These are phyloP conservation scores for Lanmaoa rubissima DNA, from an alignment of 768 basidiomycete species.

Conservation along the genomic window DNA sequence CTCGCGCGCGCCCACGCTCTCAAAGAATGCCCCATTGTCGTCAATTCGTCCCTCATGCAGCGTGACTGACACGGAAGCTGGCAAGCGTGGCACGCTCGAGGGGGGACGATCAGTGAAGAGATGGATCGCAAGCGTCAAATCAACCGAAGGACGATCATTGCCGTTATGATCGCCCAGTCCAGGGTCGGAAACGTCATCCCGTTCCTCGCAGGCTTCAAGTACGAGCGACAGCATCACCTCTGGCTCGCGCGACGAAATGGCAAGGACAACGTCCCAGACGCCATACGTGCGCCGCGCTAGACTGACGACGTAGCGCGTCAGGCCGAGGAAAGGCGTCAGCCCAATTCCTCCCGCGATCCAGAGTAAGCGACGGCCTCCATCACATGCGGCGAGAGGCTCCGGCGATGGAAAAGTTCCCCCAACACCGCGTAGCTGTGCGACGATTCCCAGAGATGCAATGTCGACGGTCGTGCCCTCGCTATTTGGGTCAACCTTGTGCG, in stretches of 20 bases:
- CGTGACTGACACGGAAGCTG: slow-evolving; percentile 9
- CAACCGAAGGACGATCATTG: not conserved
- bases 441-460: slow-evolving; percentile 36
- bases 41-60: slow-evolving; percentile 21
- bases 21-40: slow-evolving; percentile 16
- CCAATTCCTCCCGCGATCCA: slow-evolving; percentile 71
- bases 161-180: not conserved
- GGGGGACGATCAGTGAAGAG: slow-evolving; percentile 13
- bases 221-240: slow-evolving; percentile 48
- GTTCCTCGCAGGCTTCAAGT: slow-evolving; percentile 21
- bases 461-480: slow-evolving; percentile 2
- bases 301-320: slow-evolving; percentile 35
- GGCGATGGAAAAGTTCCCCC: slow-evolving; percentile 45
- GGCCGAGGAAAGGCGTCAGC: slow-evolving; percentile 59
- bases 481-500: slow-evolving; percentile 12
- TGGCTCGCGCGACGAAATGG: slow-evolving; percentile 54
- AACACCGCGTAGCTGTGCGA: slow-evolving; percentile 49
- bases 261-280: slow-evolving; percentile 44
- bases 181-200: not conserved
- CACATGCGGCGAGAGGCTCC: slow-evolving; percentile 22
- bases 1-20: slow-evolving; percentile 12
- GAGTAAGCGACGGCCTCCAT: slow-evolving; percentile 35
- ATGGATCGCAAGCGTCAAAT: slow-evolving; percentile 16
- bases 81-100: slow-evolving; percentile 1
- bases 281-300: slow-evolving; percentile 17